Percentiles rank a stretch among this genome's conserved stretches.
phyloP scores from a whole-genome alignment of 2,329 filamentous ascomycete species.

The Beauveria caledonica region DNA sequence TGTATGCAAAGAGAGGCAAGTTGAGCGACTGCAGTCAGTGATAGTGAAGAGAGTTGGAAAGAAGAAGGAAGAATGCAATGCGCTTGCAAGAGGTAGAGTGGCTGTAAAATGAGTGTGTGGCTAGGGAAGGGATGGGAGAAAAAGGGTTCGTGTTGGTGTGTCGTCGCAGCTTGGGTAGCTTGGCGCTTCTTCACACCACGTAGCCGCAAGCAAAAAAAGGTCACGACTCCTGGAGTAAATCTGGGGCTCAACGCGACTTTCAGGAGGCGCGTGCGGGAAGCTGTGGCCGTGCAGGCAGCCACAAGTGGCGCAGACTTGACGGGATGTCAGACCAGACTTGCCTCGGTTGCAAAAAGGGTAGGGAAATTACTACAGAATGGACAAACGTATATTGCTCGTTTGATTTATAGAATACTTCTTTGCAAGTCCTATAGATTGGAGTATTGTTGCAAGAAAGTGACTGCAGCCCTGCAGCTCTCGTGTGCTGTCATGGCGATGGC shows the following conservation, averaged over 20 bases:
- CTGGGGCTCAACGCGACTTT: conserved; percentile 10
- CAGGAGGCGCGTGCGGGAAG: conserved; percentile 11
- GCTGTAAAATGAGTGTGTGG: conserved; percentile 5
- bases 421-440: too few relatives aligned
- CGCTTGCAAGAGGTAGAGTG: not conserved
- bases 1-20: not conserved
- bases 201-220: conserved; percentile 6
- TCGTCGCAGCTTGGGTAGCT: conserved; percentile 4
- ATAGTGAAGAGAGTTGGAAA: not conserved
- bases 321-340: not conserved
- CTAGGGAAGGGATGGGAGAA: not conserved
- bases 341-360: too few relatives aligned
- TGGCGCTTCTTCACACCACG: conserved; percentile 7
- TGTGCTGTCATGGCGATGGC: not conserved
- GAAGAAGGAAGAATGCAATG: not conserved
- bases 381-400: too few relatives aligned
- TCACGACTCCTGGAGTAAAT: not conserved
- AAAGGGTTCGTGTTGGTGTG: not conserved
- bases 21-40: conserved; percentile 8
- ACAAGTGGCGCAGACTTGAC: not conserved
- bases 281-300: conserved; percentile 7
- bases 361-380: not conserved
- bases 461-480: not conserved
- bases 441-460: not conserved
- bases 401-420: too few relatives aligned